Evolutionary conservation across 768 basidiomycete genomes (phyloP), one percentile per base, ranked within the genome.

Genomic region (Tulasnella sp.): DNA sequence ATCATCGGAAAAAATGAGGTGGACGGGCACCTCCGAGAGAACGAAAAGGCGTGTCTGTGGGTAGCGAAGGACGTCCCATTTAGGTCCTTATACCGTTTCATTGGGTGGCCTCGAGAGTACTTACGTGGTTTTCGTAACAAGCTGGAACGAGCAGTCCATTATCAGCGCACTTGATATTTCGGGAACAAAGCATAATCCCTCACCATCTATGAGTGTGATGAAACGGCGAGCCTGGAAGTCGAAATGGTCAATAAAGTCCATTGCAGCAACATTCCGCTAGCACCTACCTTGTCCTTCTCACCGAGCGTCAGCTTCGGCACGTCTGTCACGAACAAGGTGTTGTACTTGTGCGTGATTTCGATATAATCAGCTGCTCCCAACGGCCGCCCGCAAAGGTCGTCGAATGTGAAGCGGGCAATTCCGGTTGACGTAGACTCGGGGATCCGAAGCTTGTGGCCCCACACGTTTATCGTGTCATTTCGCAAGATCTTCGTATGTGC

Each of bases 191-290:
- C 75, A 46, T 74, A 40, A 52, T 6, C 75, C 88, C 89, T 80
- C 76, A 90, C 93, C 93, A 87, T 99, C 98, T 82, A 99, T 92
- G 84, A 99, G 98, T 0, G 97, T 97, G 84, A 99, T 99, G 84
- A 99, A 99, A 81, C 98, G 87, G 82, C 98, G 89, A 27, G 97
- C 97, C 94, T 94, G 81, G 10, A n/a, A n/a, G n/a, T 31, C 24
- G n/a, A 39, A 39, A 34, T 4, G 21, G 38, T 46, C 39, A 74
- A 34, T 39, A 27, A 71, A 39, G 75, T 62, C 18, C 40, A 39
- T 16, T 75, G 42, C 2, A 16, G 42, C 48, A 24, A n/a, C 31
- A 62, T 8, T 5, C 38, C 21, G 27, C 39, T 27, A 52, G 72
- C 38, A 31, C 83, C 40, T 76, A 94, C 95, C 87, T 92, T 89